Conservation (phyloP, 148 eudicot species). For the Chenopodium album region DNA sequence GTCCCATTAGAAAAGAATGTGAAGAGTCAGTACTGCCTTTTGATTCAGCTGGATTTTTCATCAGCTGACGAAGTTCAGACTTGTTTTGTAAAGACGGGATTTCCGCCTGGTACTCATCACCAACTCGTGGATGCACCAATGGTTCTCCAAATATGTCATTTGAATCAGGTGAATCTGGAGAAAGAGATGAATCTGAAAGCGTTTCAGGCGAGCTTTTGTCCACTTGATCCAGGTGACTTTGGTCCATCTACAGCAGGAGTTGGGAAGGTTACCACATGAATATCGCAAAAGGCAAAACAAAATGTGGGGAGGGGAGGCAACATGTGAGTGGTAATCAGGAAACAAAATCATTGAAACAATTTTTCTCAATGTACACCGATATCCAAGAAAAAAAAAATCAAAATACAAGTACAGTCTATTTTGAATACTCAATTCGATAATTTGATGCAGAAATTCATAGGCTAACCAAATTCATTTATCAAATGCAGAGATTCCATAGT, state of each 20-base stretch:
- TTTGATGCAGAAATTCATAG: neutral
- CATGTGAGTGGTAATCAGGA: neutral
- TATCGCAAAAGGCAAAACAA: neutral
- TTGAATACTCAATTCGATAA: too few species aligned
- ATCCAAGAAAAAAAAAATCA: neutral
- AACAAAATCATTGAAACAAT: neutral
- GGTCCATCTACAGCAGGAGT: constrained; percentile 34
- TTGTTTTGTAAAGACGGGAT: constrained; percentile 41
- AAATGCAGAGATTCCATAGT: neutral
- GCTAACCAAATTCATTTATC: neutral
- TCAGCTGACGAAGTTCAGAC: constrained; percentile 27
- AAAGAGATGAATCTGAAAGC: constrained; percentile 30
- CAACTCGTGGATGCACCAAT: constrained; percentile 53
- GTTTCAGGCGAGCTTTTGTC: constrained; percentile 35
- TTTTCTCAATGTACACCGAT: neutral
- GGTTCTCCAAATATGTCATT: constrained; percentile 46
- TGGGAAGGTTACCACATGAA: neutral
- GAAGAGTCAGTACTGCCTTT: constrained; percentile 15
- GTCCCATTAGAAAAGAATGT: constrained; percentile 42
- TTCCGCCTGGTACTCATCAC: constrained; percentile 62
- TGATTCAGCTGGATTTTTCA: constrained; percentile 25
- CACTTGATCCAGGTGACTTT: constrained; percentile 29
- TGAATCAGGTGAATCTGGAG: constrained; percentile 29
- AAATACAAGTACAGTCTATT: neutral
- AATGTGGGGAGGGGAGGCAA: neutral